Evolutionary conservation across 176 grass and related monocot species (phyloP), one percentile per base, ranked within the genome.

Genomic region (Pontederia crassipes): DNA sequence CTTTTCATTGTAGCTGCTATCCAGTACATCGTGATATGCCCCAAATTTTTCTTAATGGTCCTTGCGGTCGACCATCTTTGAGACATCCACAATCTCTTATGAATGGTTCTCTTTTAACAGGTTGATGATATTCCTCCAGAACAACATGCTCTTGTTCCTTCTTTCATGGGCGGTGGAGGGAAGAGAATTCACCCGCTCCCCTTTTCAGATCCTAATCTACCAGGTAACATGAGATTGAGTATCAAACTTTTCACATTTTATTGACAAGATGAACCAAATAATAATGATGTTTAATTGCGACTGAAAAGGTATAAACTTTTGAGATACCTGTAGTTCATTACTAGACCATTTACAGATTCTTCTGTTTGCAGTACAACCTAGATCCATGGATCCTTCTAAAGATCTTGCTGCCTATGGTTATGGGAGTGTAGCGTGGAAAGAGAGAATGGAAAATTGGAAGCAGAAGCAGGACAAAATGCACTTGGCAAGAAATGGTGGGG

Each of bases 381-480:
- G 86, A 85, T 87, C 91, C 35, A 90, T 96, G 91, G 91, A 96
- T 70, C 91, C 86, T 61, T 96, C 86, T 48, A 96, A 90, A 81
- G 91, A 87, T 65, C 81, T 90, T 12, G 91, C 75, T 17, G 86
- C 86, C 48, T 96, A 90, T 49, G 86, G 91, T n/a, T 96, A 96
- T 35, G 91, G 91, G 28, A 90, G 91, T 67, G 86, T 96, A 29
- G 91, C 91, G 24, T 90, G 91, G 91, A 85, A 82, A 61, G 81
- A 90, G 59, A 66, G 83, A 63, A 90, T 90, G 85, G 85, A 95
- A 14, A 72, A 57, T 16, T 95, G 89, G 89, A 95, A 95, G 76
- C 82, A 95, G 69, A 89, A 95, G 70, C 89, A 95, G 74, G 82
- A 89, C 28, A 73, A 76, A 27, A 48, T 83, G 49, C 78, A 95